Conservation (phyloP, 768 basidiomycete species). For the Boletus rex-veris region DNA sequence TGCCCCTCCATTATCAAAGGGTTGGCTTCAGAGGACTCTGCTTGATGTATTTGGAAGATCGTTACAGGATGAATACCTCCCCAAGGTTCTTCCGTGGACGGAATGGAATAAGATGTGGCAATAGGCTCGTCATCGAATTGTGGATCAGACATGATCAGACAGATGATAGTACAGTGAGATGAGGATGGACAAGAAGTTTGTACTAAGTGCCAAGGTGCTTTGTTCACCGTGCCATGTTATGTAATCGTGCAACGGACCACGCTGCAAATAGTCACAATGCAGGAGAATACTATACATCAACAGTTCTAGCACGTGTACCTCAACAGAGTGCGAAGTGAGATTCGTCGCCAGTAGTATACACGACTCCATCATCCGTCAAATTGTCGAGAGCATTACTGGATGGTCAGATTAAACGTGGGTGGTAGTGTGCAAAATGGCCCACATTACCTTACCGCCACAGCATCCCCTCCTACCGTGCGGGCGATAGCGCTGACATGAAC, state of each 20-base stretch:
- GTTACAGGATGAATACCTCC: constrained; percentile 44
- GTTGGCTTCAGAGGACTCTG: constrained; percentile 39
- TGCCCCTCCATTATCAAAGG: constrained; percentile 46
- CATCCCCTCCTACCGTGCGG: constrained; percentile 55
- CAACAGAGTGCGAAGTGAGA: constrained; percentile 61
- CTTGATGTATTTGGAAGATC: constrained; percentile 49
- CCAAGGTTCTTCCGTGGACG: background rate
- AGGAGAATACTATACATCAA: background rate
- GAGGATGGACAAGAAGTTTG: background rate
- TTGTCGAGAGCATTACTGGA: constrained; percentile 67
- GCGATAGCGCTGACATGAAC: constrained; percentile 72
- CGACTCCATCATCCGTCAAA: constrained; percentile 74
- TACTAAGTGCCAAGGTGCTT: background rate
- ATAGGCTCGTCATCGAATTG: constrained; percentile 3
- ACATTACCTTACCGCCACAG: constrained; percentile 60
- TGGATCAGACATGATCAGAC: constrained; percentile 8
- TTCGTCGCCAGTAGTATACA: constrained; percentile 81
- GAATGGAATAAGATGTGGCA: background rate
- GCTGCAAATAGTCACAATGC: background rate
- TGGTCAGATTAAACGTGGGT: background rate
- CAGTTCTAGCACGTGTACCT: background rate
- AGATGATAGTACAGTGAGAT: background rate
- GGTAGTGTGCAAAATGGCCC: background rate
- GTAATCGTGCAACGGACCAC: background rate
- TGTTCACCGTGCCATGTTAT: background rate